These are phyloP conservation scores for Lagenidium giganteum DNA, from an alignment of 352 stramenopile genomes.

Conservation along the genomic window DNA sequence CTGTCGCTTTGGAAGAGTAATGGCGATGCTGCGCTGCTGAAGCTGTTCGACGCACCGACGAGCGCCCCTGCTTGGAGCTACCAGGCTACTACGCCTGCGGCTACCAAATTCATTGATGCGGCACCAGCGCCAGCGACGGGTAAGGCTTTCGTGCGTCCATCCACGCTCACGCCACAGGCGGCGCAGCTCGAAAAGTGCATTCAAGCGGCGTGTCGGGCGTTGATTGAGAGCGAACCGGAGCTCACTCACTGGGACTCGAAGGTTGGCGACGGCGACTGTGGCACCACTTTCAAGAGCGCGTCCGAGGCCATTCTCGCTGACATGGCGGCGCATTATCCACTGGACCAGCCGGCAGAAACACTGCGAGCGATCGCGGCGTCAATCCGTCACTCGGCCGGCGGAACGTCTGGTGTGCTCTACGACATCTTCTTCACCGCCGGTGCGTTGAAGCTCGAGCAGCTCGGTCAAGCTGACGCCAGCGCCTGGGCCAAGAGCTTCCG, in stretches of 20 bases:
- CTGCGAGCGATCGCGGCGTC: slow-evolving; percentile 57
- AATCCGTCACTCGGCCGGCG: slow-evolving; percentile 82
- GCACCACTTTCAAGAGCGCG: slow-evolving; percentile 93
- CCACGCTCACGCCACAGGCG: slow-evolving; percentile 31
- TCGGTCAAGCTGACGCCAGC: slow-evolving; percentile 19
- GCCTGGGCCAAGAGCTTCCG: slow-evolving; percentile 55
- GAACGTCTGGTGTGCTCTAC: slow-evolving; percentile 92
- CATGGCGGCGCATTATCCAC: slow-evolving; percentile 46
- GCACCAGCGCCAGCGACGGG: slow-evolving; percentile 12
- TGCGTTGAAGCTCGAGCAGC: slow-evolving; percentile 42
- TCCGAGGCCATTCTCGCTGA: slow-evolving; percentile 81
- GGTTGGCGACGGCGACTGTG: slow-evolving; percentile 97
- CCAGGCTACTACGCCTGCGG: slow-evolving; percentile 39
- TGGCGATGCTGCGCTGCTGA: slow-evolving; percentile 37
- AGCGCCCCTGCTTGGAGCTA: slow-evolving; percentile 67
- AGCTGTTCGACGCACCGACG: slow-evolving; percentile 53
- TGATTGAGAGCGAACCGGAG: slow-evolving; percentile 87
- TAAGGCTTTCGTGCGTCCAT: slow-evolving; percentile 28
- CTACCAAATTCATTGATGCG: slow-evolving; percentile 4
- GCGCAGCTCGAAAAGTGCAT: slow-evolving; percentile 56
- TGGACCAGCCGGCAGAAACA: slow-evolving; percentile 54
- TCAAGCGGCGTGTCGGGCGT: slow-evolving; percentile 48
- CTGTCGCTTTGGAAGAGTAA: slow-evolving; percentile 86
- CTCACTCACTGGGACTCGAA: slow-evolving; percentile 95
- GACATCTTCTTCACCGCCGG: slow-evolving; percentile 90